phyloP scores from a whole-genome alignment of 179 eudicot genomes.

The Corrigiola litoralis region DNA sequence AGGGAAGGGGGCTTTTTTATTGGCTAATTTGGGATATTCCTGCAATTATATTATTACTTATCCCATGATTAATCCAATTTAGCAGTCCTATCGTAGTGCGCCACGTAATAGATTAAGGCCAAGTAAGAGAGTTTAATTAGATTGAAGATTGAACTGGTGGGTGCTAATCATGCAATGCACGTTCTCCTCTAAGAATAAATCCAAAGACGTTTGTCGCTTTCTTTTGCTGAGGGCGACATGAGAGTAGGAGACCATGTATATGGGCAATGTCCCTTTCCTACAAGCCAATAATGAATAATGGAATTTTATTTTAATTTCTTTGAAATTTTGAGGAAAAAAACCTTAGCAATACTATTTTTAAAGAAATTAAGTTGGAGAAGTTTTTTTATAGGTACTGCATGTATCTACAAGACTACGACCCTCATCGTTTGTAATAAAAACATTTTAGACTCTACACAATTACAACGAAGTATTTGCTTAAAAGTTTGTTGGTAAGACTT shows the following conservation, averaged over 20 bases:
- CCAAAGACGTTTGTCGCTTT: slow-evolving; percentile 22
- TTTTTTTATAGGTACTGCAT: too few relatives aligned
- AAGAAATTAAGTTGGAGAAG: neutral
- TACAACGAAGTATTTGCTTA: too few relatives aligned
- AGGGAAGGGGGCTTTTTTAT: neutral
- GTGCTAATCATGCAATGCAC: slow-evolving; percentile 37
- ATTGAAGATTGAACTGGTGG: slow-evolving; percentile 3
- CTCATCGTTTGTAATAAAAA: too few relatives aligned
- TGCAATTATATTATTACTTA: neutral
- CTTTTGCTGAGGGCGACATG: slow-evolving; percentile 22
- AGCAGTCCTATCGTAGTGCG: slow-evolving; percentile 6
- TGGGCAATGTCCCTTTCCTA: slow-evolving; percentile 25
- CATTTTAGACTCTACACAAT: too few relatives aligned
- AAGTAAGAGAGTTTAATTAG: slow-evolving; percentile 4
- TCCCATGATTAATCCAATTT: neutral
- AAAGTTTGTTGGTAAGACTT: too few relatives aligned
- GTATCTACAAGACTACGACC: too few relatives aligned
- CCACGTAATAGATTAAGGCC: slow-evolving; percentile 5
- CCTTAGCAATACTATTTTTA: neutral
- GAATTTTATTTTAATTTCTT: neutral
- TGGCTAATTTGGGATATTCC: slow-evolving; percentile 2
- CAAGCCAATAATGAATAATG: slow-evolving; percentile 4
- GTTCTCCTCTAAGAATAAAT: slow-evolving; percentile 24
- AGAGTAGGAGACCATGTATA: slow-evolving; percentile 36
- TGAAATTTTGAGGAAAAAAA: neutral